Base-by-base conservation (phyloP, 192 early-diverging fungal genomes). In the Coemansia nantahalensis region DNA sequence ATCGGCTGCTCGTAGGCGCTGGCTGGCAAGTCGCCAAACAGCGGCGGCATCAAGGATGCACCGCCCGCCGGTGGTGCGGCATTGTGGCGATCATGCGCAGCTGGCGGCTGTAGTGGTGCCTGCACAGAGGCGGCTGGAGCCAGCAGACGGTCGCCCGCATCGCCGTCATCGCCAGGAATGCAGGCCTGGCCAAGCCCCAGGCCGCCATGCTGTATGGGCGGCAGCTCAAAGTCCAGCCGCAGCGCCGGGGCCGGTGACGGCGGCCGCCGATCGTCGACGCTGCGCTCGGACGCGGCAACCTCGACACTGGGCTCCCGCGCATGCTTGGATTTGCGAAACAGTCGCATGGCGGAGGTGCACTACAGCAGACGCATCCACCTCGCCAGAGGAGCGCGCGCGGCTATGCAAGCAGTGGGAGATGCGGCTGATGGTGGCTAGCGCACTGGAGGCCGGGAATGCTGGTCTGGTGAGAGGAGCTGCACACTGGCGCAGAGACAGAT, bases 251-350 rank as follows among this genome's bases (percentile, higher is more conserved):
- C 51, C 12, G 68, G 61, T 11, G 52, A 37, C 11, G 41, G 28
- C 4, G 54, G 46, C 26, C 41, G 45, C 24, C 41, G 51, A 3
- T 48, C 22, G 17, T 56, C 43, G 17, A 5, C 10, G 7, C 15
- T 32, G 10, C n/a, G 22, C 6, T 26, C 24, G 5, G 37, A 16
- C 4, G 36, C 40, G 11, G 36, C 52, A 6, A 19, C 24, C 15
- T 32, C 31, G 17, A 23, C 41, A 17, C 15, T 19, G 2, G 54
- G 43, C 17, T 62, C 59, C 3, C 32, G 59, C 24, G 43, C 54
- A 13, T 50, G 28, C 37, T 75, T 75, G 30, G 54, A 55, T 33
- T 75, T 75, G 35, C 71, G 71, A 39, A 75, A 75, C 17, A 75
- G 52, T 35, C 71, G 51, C 71, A 75, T 73, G 17, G 22, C 23